These are phyloP conservation scores for Magnaporthiopsis poae DNA, from an alignment of 2,329 filamentous ascomycete genomes.

Conservation along the genomic window DNA sequence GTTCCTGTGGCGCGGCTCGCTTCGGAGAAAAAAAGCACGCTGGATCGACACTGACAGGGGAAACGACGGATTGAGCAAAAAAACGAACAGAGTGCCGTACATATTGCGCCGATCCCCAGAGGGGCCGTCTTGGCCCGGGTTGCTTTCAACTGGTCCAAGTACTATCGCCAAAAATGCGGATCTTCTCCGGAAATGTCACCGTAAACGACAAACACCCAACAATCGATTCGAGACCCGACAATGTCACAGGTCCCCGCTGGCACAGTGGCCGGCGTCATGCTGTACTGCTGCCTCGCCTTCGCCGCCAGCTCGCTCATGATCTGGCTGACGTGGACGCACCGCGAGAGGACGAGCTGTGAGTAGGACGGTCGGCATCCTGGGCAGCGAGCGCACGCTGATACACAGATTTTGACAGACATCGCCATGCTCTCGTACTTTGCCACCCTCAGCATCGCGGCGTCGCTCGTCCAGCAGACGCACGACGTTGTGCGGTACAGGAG, in stretches of 20 bases:
- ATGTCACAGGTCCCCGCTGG: slow-evolving; percentile 15
- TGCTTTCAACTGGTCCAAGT: no score
- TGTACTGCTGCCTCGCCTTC: slow-evolving; percentile 11
- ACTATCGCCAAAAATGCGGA: no score
- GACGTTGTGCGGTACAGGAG: slow-evolving; percentile 15
- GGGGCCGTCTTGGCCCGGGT: no score
- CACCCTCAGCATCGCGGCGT: slow-evolving; percentile 16
- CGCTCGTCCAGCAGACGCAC: slow-evolving; percentile 18
- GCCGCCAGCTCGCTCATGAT: slow-evolving; percentile 13
- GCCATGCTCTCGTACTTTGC: slow-evolving; percentile 16
- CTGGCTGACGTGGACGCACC: slow-evolving; percentile 19
- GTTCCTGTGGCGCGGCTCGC: no score
- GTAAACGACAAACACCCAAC: no score
- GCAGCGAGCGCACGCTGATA: no score
- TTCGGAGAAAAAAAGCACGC: no score
- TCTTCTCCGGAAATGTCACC: no score
- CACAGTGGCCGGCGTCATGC: slow-evolving; percentile 12
- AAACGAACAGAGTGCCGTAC: no score
- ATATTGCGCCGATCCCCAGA: no score
- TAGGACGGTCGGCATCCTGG: not conserved
- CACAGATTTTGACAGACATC: slow-evolving; percentile 13
- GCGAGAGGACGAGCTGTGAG: slow-evolving; percentile 18
- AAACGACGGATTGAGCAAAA: no score
- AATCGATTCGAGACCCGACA: not conserved
- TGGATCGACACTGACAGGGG: no score